Base-by-base conservation (phyloP, 1,284 basidiomycete genomes). In the Tilletia indica region DNA sequence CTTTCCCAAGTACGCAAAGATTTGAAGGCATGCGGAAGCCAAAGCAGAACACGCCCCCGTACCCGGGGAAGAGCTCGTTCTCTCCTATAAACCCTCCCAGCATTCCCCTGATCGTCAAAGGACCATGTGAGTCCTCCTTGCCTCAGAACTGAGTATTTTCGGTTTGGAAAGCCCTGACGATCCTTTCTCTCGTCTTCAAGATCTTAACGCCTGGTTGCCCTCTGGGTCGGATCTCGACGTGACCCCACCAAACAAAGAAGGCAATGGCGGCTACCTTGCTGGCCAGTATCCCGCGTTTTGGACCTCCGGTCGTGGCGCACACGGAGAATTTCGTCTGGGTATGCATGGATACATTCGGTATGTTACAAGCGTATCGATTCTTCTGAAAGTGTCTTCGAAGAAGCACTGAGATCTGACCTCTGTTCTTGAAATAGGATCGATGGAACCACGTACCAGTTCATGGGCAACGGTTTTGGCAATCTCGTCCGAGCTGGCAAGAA, bases 391-490 rank as follows among this genome's bases (percentile, higher is more conserved):
- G 3, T 45, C 42, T 45, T 14, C 42, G 42, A 45, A 9, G 42
- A 45, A 14, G 14, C 6, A 3, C 42, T 45, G 9, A 45, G 9
- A 9, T 1, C 1, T 45, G 42, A 8, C 1, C 3, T 45, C 14
- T 14, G 1, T 45, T 0, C 42, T 45, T 14, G 1, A 19, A 3
- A 42, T 36, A 64, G 78, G 21, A 72, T 82, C 54, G 77, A 82
- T 73, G 74, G 74, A 21, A 71, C 70, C 61, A 80, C 78, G 19
- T 81, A 81, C 67, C 77, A 82, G 42, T 82, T 80, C 78, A 80
- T 81, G 78, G 80, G 80, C 61, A 74, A 80, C 45, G 79, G 76
- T 34, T 82, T 81, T 63, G 80, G 80, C 67, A 82, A 73, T 36
- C 73, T 77, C 0, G 78, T 82, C 8, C 72, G 72, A 39, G 70